Evolutionary conservation across 495 filamentous ascomycete genomes (phyloP).

Genomic region (Penicillium roqueforti): DNA sequence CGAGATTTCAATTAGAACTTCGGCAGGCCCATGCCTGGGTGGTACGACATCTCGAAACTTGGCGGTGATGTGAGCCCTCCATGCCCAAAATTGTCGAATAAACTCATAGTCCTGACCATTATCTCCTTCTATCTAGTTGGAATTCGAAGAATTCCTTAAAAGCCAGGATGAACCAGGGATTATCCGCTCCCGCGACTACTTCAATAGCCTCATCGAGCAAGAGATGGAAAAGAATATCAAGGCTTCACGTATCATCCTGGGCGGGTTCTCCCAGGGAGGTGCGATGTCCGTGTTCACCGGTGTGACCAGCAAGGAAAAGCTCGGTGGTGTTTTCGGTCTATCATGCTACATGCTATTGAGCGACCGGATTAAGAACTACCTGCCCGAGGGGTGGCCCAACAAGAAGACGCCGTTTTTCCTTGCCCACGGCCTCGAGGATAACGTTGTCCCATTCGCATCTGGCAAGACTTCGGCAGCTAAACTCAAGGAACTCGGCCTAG

Average conservation of each 20-base stretch:
- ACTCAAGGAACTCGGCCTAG: conserved; percentile 62
- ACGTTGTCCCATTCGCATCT: conserved; percentile 62
- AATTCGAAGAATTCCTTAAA: conserved; percentile 46
- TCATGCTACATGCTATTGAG: conserved; percentile 77
- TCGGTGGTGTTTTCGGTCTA: conserved; percentile 84
- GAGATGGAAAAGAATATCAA: conserved; percentile 82
- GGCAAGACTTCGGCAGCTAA: conserved; percentile 60
- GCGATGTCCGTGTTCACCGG: conserved; percentile 61
- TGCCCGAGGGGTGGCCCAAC: conserved; percentile 63
- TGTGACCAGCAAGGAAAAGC: conserved; percentile 65
- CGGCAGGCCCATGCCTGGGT: conserved; percentile 82
- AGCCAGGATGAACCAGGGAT: conserved; percentile 79
- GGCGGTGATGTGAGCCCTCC: conserved; percentile 37
- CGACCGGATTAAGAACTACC: conserved; percentile 61
- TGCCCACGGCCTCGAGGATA: conserved; percentile 75
- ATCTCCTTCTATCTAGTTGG: conserved; percentile 25
- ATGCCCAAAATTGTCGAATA: not conserved
- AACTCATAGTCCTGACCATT: not conserved
- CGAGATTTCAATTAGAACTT: conserved; percentile 51
- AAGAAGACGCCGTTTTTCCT: conserved; percentile 81
- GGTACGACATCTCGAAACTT: conserved; percentile 81
- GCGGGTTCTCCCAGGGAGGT: conserved; percentile 61
- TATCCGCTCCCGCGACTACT: conserved; percentile 62
- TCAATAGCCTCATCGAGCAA: conserved; percentile 76
- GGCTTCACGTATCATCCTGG: conserved; percentile 76